A percentile compares a stretch with the other conserved stretches of the same genome.
phyloP scores from a whole-genome alignment of 108 stramenopile species.

The Epithemia pelagica region DNA sequence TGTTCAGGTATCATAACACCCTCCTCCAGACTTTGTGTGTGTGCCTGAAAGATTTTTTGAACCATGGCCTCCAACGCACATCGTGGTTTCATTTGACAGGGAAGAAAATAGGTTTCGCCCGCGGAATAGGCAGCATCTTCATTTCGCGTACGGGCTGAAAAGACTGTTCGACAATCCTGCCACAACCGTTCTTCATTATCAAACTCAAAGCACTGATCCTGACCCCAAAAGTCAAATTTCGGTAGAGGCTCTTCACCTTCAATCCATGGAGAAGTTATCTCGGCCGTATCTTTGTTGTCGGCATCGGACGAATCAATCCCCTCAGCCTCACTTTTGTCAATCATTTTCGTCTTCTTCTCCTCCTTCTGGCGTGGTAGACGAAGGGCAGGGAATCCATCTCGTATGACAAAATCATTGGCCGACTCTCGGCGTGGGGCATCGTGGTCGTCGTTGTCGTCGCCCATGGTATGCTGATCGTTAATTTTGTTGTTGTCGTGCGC shows the following conservation, averaged over 20 bases:
- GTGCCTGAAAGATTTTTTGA: constrained; percentile 59
- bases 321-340: neutral
- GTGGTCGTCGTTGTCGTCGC: too few species aligned
- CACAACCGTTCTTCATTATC: neutral
- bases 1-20: constrained; percentile 55
- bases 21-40: constrained; percentile 46
- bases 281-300: constrained; percentile 1
- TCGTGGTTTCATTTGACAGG: constrained; percentile 64
- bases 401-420: constrained; percentile 40
- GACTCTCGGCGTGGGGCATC: too few species aligned
- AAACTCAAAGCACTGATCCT: constrained; percentile 23
- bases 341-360: too few species aligned
- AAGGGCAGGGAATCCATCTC: constrained; percentile 50
- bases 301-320: neutral
- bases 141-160: constrained; percentile 68
- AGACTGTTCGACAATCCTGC: constrained; percentile 66
- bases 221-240: constrained; percentile 51
- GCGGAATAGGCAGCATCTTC: constrained; percentile 64
- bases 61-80: constrained; percentile 81
- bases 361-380: constrained; percentile 9
- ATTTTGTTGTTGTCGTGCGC: too few species aligned
- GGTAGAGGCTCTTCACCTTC: constrained; percentile 56
- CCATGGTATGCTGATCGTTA: too few species aligned
- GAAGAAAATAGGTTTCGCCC: constrained; percentile 81
- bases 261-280: constrained; percentile 11